phyloP scores from a whole-genome alignment of 306 rosid species.

The Hylodesmum podocarpum region DNA sequence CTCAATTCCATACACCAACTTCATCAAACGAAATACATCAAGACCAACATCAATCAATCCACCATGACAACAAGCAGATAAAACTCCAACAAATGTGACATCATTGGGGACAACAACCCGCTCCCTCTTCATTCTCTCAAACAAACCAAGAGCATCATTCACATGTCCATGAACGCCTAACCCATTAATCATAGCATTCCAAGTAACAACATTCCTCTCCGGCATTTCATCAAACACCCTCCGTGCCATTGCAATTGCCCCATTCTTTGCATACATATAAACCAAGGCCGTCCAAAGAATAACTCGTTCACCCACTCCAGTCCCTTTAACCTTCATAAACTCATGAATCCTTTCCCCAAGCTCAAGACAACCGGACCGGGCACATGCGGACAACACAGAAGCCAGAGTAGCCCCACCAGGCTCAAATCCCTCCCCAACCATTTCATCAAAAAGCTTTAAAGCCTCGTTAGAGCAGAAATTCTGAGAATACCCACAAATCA shows the following conservation, averaged over 20 bases:
- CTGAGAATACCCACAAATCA: slow-evolving; percentile 49
- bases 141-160: slow-evolving; percentile 40
- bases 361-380: slow-evolving; percentile 41
- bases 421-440: slow-evolving; percentile 44
- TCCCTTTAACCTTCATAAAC: slow-evolving; percentile 34
- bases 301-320: slow-evolving; percentile 38
- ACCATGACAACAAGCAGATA: slow-evolving; percentile 54
- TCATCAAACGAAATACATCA: slow-evolving; percentile 37
- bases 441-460: slow-evolving; percentile 39
- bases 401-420: slow-evolving; percentile 42
- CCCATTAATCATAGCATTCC: slow-evolving; percentile 57
- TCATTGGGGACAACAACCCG: slow-evolving; percentile 39
- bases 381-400: slow-evolving; percentile 52
- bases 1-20: slow-evolving; percentile 39
- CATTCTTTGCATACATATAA: slow-evolving; percentile 50
- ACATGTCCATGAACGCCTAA: slow-evolving; percentile 44
- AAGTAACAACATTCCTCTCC: slow-evolving; percentile 46
- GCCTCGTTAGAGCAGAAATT: slow-evolving; percentile 45
- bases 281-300: slow-evolving; percentile 51
- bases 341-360: slow-evolving; percentile 43
- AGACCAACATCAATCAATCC: slow-evolving; percentile 48
- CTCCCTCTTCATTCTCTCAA: slow-evolving; percentile 36
- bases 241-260: slow-evolving; percentile 31
- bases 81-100: slow-evolving; percentile 46
- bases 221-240: slow-evolving; percentile 42